Percentiles rank a stretch among this genome's conserved stretches.
phyloP scores from a whole-genome alignment of 768 basidiomycete genomes.

The Paxillus rubicundulus region DNA sequence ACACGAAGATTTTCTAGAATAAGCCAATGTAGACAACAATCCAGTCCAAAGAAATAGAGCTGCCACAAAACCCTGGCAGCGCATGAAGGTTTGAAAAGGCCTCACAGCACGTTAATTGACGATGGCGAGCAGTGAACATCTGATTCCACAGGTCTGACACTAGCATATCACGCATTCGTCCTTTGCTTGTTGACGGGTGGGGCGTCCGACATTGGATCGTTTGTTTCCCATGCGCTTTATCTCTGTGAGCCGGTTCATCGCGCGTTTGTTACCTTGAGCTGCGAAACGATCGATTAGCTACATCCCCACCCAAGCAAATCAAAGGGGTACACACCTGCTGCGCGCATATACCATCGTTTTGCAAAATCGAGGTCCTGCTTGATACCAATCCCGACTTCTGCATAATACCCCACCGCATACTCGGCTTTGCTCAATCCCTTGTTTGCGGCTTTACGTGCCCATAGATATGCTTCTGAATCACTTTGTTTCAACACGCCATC shows the following conservation, averaged over 20 bases:
- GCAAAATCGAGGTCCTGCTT: slow-evolving; percentile 95
- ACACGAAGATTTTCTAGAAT: not conserved
- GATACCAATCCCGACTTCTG: slow-evolving; percentile 95
- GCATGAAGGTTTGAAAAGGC: not conserved
- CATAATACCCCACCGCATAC: slow-evolving; percentile 98
- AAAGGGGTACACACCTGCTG: slow-evolving; percentile 70
- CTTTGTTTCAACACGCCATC: slow-evolving; percentile 97
- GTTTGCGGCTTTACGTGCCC: slow-evolving; percentile 95
- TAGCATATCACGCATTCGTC: slow-evolving; percentile 88
- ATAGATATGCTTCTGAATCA: slow-evolving; percentile 97
- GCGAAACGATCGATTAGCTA: slow-evolving; percentile 3
- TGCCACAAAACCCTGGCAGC: slow-evolving; percentile 1
- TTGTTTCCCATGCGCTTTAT: slow-evolving; percentile 89
- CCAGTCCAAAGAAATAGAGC: slow-evolving; percentile 7
- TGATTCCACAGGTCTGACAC: slow-evolving; percentile 6
- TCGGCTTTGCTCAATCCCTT: slow-evolving; percentile 97
- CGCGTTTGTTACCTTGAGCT: slow-evolving; percentile 98
- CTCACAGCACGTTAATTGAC: slow-evolving; percentile 1
- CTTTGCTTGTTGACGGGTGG: slow-evolving; percentile 90
- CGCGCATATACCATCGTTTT: slow-evolving; percentile 98
- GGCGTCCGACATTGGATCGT: slow-evolving; percentile 72
- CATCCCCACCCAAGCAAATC: not conserved
- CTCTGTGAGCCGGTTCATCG: slow-evolving; percentile 93
- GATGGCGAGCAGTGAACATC: slow-evolving; percentile 4
- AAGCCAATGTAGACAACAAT: slow-evolving; percentile 2